Base-by-base conservation (phyloP, 2,329 filamentous ascomycete genomes). In the Fusarium annulatum region DNA sequence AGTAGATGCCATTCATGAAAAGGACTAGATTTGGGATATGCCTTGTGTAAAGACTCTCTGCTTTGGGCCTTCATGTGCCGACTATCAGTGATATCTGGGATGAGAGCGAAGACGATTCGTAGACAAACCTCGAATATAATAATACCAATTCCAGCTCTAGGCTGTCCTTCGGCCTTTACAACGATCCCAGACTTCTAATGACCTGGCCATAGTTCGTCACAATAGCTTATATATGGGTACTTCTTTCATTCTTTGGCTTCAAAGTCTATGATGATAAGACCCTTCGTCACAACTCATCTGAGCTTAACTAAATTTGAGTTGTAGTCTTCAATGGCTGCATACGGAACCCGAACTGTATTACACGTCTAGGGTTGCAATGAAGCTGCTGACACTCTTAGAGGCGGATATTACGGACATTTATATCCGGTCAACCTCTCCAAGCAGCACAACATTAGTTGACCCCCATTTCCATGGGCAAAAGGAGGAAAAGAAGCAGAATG, bases 381-480 rank as follows among this genome's bases (percentile, higher is more conserved):
- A 55, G 51, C 23, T 55, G 34, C 23, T 55, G 23, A 41, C 51
- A 41, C 9, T 55, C 51, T 41, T 7, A n/a, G 14, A 39, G 49
- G 30, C 46, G 64, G 64, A 30, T 67, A 66, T 49, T 69, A 41
- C 48, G 49, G 38, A 51, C 49, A 34, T 64, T 70, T 69, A 70
- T 70, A 65, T 65, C 67, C 67, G 67, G 18, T 33, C 52, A 65
- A 65, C 36, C n/a, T 38, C 52, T 48, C 46, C 26, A 18, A 26
- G 21, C 28, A 52, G 55, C 45, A 69, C 38, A 69, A 42, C 58
- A 64, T 58, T 56, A 69, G 48, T 58, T n/a, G 33, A 38, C 55
- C 64, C 64, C 64, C 39, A 56, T 63, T 55, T 28, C 49, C 49
- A 63, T 55, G 38, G 48, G 56, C 46, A 48, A 65, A 43, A 48